Percentiles rank a stretch among this genome's conserved stretches.
These are phyloP conservation scores for Neurospora hispaniola DNA, from an alignment of 495 filamentous ascomycete genomes.

Conservation along the genomic window DNA sequence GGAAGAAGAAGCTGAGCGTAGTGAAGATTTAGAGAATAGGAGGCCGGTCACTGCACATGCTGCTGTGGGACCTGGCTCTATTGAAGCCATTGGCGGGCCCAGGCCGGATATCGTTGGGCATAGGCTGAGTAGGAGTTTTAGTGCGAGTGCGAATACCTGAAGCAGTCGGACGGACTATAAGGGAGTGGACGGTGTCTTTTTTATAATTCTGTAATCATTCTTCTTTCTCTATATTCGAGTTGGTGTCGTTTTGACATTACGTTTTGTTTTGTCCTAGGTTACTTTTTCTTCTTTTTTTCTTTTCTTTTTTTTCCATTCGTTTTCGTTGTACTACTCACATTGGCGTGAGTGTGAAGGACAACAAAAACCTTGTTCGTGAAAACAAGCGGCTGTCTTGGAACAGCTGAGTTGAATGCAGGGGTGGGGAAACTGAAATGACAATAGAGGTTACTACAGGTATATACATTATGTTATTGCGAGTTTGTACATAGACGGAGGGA, in stretches of 20 bases:
- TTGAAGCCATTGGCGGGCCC: background rate
- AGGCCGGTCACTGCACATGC: background rate
- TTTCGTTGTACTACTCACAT: background rate
- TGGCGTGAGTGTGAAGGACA: background rate
- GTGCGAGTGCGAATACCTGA: conserved; percentile 9
- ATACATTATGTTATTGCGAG: background rate
- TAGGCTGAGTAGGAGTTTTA: conserved; percentile 5
- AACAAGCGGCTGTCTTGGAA: background rate
- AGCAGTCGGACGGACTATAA: conserved; percentile 1
- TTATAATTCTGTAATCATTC: conserved; percentile 1
- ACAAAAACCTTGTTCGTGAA: background rate
- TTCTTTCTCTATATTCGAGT: background rate
- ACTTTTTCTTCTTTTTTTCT: background rate
- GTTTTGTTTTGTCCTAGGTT: background rate
- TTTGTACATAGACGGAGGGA: background rate
- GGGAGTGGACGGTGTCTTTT: background rate
- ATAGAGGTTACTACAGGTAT: background rate
- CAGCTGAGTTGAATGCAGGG: background rate
- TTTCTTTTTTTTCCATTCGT: background rate
- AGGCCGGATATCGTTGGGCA: background rate
- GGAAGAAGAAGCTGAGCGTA: background rate
- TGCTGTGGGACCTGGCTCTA: background rate
- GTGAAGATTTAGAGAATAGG: conserved; percentile 3
- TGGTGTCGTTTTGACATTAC: background rate
- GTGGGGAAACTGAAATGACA: background rate